Evolutionary conservation across 192 early-diverging fungal genomes (phyloP).

Genomic region (Linnemannia schmuckeri): DNA sequence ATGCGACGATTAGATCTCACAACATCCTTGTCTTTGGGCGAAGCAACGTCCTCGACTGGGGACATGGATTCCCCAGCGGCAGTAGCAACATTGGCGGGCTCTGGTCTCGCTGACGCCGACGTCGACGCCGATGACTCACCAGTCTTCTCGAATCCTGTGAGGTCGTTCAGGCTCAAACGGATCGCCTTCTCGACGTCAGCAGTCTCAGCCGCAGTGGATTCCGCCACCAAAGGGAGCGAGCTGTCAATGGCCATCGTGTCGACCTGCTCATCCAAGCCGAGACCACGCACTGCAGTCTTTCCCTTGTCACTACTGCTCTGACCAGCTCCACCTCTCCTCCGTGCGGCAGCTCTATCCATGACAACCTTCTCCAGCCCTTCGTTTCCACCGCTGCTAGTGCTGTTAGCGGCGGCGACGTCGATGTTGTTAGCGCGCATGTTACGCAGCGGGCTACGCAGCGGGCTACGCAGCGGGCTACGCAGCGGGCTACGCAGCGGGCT

Average conservation of each 20-base stretch:
- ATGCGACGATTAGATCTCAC: slow-evolving; percentile 4
- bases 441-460: background rate
- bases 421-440: background rate
- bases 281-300: background rate
- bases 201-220: background rate
- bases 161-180: slow-evolving; percentile 7
- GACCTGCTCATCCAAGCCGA: background rate
- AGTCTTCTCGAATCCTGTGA: background rate
- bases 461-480: background rate
- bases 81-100: background rate
- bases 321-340: slow-evolving; percentile 18
- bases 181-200: slow-evolving; percentile 16
- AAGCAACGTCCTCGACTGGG: background rate
- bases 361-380: background rate
- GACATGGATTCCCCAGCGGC: background rate
- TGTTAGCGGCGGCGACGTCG: background rate
- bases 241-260: background rate
- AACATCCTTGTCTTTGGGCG: background rate
- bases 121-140: background rate
- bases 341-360: slow-evolving; percentile 3
- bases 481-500: background rate
- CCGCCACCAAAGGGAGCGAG: background rate
- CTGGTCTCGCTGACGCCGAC: background rate
- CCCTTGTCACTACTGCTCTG: slow-evolving; percentile 19
- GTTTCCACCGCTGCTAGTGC: no score